A percentile compares a stretch with the other conserved stretches of the same genome.
Evolutionary conservation across 1,284 basidiomycete genomes (phyloP).

Genomic region (Cutaneotrichosporon sp.): DNA sequence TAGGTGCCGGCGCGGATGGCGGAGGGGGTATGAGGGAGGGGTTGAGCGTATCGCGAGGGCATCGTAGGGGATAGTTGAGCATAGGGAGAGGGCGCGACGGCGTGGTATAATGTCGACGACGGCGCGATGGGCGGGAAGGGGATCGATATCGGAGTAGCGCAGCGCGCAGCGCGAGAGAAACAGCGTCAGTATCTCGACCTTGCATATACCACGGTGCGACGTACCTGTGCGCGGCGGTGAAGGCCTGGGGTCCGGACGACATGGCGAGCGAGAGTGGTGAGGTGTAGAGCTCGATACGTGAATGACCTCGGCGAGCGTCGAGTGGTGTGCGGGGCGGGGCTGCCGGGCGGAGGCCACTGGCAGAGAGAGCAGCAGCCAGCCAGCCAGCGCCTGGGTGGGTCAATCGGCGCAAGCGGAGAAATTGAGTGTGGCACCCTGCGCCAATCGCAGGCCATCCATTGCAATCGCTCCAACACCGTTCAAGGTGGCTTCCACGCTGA

Average conservation of each 20-base stretch:
- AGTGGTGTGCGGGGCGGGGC: background rate
- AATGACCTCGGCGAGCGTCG: background rate
- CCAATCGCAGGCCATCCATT: background rate
- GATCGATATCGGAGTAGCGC: background rate
- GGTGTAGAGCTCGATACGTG: background rate
- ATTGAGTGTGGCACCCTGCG: slow-evolving; percentile 4
- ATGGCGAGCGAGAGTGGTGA: slow-evolving; percentile 6
- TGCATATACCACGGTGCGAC: background rate
- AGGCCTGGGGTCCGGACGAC: slow-evolving; percentile 7
- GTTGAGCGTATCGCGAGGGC: background rate
- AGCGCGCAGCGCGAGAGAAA: background rate
- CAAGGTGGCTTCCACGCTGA: background rate
- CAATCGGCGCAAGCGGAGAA: slow-evolving; percentile 1
- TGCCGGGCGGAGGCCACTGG: too few species aligned
- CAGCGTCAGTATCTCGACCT: slow-evolving; percentile 1
- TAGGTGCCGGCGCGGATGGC: background rate
- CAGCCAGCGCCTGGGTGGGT: background rate
- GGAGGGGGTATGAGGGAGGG: background rate
- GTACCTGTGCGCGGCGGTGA: slow-evolving; percentile 16
- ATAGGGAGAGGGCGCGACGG: background rate
- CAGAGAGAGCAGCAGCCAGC: background rate
- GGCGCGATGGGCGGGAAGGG: background rate
- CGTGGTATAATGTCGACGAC: background rate
- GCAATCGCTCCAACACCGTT: background rate
- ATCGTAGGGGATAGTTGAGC: too few species aligned